Evolutionary conservation across 1,284 basidiomycete species (phyloP), one percentile per base, ranked within the genome.

Genomic region (Taiwanofungus camphoratus): DNA sequence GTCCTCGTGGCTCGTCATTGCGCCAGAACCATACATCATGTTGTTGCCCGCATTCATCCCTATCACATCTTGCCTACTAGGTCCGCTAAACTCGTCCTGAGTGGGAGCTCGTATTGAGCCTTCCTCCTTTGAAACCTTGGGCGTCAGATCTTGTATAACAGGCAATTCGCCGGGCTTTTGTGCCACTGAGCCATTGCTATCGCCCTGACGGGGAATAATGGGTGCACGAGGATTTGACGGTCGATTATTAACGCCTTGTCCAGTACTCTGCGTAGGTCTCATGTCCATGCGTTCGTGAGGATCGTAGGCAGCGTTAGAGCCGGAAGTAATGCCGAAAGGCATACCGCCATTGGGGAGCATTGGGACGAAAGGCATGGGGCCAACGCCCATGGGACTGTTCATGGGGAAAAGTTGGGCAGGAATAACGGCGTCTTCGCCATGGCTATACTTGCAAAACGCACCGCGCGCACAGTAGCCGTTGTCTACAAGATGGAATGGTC

Each of bases 401-500:
- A 82, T 74, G 12, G 78, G 71, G 52, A 79, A 83, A 20, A 86
- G 54, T 49, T 79, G 79, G 0, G 72, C 70, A 0, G 85, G 86
- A 5, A 87, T 68, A 39, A 90, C 77, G 19, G 86, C 85, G 57
- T 87, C 84, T 2, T 86, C 85, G 24, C 87, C 89, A 57, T 98
- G 94, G 53, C 89, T 91, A 62, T 80, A 97, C 60, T 90, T 92
- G 74, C 94, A 98, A 48, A 75, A 76, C n/a, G 77, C 82, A 29
- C 94, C 94, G 21, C 93, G 82, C 39, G 89, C 79, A 58, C 94
- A 98, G 63, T 84, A 96, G 2, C 94, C 92, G 51, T 82, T 82
- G 59, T 92, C 90, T 93, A 53, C 6, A 36, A 8, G 34, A 36
- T 22, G n/a, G 44, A 31, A 42, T 29, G n/a, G 44, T 42, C 3